A percentile compares a stretch with the other conserved stretches of the same genome.
Conservation (phyloP, 768 basidiomycete genomes). For the Hebeloma cylindrosporum region DNA sequence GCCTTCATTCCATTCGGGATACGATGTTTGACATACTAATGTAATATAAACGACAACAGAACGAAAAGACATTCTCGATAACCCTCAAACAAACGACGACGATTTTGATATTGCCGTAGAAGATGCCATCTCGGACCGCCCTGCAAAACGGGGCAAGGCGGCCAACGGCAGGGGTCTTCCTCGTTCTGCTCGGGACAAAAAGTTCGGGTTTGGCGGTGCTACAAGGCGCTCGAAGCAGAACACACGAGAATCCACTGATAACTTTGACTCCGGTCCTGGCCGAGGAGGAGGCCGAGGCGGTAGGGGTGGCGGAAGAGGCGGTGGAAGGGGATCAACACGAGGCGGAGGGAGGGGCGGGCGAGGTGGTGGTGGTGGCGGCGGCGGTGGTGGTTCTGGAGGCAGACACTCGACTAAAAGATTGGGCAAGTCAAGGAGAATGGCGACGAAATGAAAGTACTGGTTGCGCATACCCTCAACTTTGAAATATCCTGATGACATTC, state of each 20-base stretch:
- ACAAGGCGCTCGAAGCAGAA: conserved; percentile 78
- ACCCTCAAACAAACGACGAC: conserved; percentile 55
- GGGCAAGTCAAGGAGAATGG: conserved; percentile 16
- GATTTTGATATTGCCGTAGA: conserved; percentile 91
- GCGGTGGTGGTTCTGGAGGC: conserved; percentile 6
- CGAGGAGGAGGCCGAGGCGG: conserved; percentile 29
- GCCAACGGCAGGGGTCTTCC: conserved; percentile 46
- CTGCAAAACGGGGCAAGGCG: conserved; percentile 51
- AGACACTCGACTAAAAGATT: conserved; percentile 9
- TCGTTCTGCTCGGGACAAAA: conserved; percentile 67
- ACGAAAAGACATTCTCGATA: conserved; percentile 79
- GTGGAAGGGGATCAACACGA: conserved; percentile 30
- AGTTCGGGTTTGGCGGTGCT: conserved; percentile 79
- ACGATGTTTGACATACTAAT: neutral
- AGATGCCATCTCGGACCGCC: conserved; percentile 78
- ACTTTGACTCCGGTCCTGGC: conserved; percentile 52
- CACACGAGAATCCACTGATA: conserved; percentile 76
- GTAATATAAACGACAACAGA: conserved; percentile 57
- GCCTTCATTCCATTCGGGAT: neutral
- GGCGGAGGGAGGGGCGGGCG: conserved; percentile 33
- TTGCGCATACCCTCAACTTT: no score
- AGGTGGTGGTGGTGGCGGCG: conserved; percentile 27
- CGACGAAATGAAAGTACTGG: conserved; percentile 4
- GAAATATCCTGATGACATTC: no score
- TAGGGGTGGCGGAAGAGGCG: conserved; percentile 30